Evolutionary conservation across 2,329 filamentous ascomycete genomes (phyloP).

Genomic region (Colletotrichum echinochloae): DNA sequence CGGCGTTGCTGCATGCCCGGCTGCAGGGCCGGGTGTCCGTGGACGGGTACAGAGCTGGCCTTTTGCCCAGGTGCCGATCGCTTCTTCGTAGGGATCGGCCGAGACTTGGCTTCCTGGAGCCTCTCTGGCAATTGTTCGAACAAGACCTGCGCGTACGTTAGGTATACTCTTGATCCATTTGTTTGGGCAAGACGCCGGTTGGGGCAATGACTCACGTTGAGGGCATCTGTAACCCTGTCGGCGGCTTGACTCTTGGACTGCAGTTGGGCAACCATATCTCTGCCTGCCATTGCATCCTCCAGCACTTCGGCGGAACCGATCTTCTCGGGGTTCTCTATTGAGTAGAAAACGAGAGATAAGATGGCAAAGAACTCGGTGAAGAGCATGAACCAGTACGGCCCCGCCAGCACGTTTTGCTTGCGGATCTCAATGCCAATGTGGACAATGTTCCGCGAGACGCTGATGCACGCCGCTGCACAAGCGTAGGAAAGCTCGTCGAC

Average conservation of each 20-base stretch:
- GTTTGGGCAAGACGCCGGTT: neutral
- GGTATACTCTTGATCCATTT: too few relatives aligned
- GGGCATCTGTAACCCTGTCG: slow-evolving; percentile 82
- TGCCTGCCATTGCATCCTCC: slow-evolving; percentile 86
- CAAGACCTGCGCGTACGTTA: slow-evolving; percentile 67
- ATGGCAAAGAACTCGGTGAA: slow-evolving; percentile 88
- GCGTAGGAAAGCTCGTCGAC: slow-evolving; percentile 84
- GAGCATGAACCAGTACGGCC: slow-evolving; percentile 88
- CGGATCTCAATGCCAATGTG: slow-evolving; percentile 85
- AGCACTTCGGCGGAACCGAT: slow-evolving; percentile 82
- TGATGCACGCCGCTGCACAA: slow-evolving; percentile 73
- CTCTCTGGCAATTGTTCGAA: slow-evolving; percentile 86
- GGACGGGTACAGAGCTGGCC: slow-evolving; percentile 47
- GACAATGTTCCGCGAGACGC: slow-evolving; percentile 78
- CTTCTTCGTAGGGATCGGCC: slow-evolving; percentile 63
- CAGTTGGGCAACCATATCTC: slow-evolving; percentile 82
- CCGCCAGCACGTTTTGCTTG: slow-evolving; percentile 78
- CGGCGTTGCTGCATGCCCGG: slow-evolving; percentile 50
- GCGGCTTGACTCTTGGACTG: slow-evolving; percentile 89
- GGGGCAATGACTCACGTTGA: slow-evolving; percentile 70
- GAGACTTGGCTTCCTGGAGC: slow-evolving; percentile 65
- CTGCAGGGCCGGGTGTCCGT: slow-evolving; percentile 47
- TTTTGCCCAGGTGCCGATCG: slow-evolving; percentile 64
- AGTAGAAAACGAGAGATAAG: slow-evolving; percentile 82
- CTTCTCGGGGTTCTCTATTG: slow-evolving; percentile 83